Base-by-base conservation (phyloP, 225 moss, liverwort and hornwort species). In the Physcomitrium patens region DNA sequence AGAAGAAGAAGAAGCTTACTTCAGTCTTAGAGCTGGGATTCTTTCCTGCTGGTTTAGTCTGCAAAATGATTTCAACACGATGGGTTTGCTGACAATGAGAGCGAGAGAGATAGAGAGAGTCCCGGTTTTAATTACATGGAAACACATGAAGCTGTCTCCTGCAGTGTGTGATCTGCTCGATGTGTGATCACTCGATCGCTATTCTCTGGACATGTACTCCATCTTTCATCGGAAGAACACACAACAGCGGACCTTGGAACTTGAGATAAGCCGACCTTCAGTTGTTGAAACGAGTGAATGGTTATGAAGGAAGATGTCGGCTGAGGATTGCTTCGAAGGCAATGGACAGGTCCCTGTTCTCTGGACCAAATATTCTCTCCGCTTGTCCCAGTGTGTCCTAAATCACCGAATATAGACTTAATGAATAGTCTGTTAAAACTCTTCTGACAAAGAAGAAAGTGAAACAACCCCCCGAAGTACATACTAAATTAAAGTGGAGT, bases 291-390 rank as follows among this genome's bases (percentile, higher is more conserved):
- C 42, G 24, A 44, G 57, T 4, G 0, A 9, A 28, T 56, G 37
- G 16, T 68, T 87, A 97, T 12, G 91, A 65, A 43, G 96, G 86
- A 49, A 97, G 92, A 78, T 97, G 96, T 50, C 96, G 92, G 70
- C 96, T 94, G 20, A 97, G 82, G 52, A 97, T 94, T 76, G 92
- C 96, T 83, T 97, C 96, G 67, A 97, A 97, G 24, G 92, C 86
- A 63, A 82, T 85, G 70, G 91, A 94, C 37, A 97, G 77, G 63
- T 97, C 96, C 79, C 87, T 90, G 77, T 97, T 97, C 68, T 92
- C 94, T 49, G 94, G 85, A 60, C 96, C 96, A 48, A 97, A 97
- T 27, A 91, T 94, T 54, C 90, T 92, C 76, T 97, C 96, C 0
- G 96, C 96, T 79, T 86, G 94, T 67, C 92, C 89, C 73, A 97